Evolutionary conservation across 169 alveolate species (phyloP), one percentile per base, ranked within the genome.

Genomic region (Plasmodium relictum): DNA sequence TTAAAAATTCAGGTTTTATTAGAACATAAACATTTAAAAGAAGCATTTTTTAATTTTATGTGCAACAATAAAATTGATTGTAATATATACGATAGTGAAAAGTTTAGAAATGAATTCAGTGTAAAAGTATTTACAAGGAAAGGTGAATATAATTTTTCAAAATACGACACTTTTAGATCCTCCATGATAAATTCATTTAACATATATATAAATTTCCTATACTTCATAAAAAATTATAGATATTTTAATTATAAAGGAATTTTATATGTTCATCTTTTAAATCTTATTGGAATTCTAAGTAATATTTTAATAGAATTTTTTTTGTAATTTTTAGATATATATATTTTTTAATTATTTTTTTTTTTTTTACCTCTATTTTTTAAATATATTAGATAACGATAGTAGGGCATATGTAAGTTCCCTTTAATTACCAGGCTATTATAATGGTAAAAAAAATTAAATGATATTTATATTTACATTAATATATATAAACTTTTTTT

Each of bases 391-490:
- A 74, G 88, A 74, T 66, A 62, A 74, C 44, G 88, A 62, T 12
- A 74, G 10, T 10, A 63, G 10, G 68, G 88, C 88, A 7, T 74
- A 61, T 74, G 88, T 74, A 9, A 48, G 69, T 45, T 62, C 88
- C 14, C 31, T 74, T 18, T 62, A 74, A 16, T 54, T 74, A 16
- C 88, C 88, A 12, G 88, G 88, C 42, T 74, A 74, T 26, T 74
- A 62, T 41, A 74, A 74, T 41, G 66, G 88, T 74, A 74, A 62
- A 18, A n/a, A 72, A 72, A 42, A 68, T 0, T 9, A 63, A 26
- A 63, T 62, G n/a, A 26, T 22, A 62, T 16, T 37, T 39, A 31
- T 63, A 26, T 59, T 59, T n/a, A 6, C 4, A 22, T 74, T 52
- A 24, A 16, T 42, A n/a, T 62, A 44, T 56, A 5, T 16, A 22